Conservation (phyloP, 768 basidiomycete species). For the Psilocybe tampanensis region DNA sequence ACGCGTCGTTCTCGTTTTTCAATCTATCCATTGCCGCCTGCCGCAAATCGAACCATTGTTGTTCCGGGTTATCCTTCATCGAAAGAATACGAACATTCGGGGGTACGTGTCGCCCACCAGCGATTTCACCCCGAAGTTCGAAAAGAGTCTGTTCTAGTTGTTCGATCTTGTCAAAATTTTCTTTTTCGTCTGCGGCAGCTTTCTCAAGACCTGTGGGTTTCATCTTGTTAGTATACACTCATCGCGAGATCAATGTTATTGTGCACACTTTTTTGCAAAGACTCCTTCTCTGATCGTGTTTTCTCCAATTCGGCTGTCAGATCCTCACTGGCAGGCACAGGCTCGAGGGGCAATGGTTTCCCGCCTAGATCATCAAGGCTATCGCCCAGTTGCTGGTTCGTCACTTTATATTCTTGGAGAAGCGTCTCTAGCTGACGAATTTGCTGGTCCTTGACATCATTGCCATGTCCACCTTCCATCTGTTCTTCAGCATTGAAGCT, state of each 20-base stretch:
- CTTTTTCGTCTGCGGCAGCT: slow-evolving; percentile 33
- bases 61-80: slow-evolving; percentile 80
- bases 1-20: slow-evolving; percentile 80
- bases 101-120: slow-evolving; percentile 73
- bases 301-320: slow-evolving; percentile 38
- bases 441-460: slow-evolving; percentile 41
- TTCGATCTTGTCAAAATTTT: slow-evolving; percentile 59
- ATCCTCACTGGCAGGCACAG: slow-evolving; percentile 31
- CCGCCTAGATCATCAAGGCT: slow-evolving; percentile 50
- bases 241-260: background rate
- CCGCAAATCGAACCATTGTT: slow-evolving; percentile 77
- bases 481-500: slow-evolving; percentile 66
- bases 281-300: slow-evolving; percentile 26
- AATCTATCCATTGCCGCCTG: slow-evolving; percentile 76
- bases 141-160: slow-evolving; percentile 78
- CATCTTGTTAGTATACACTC: background rate
- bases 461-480: slow-evolving; percentile 31
- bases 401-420: slow-evolving; percentile 54
- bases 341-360: slow-evolving; percentile 27
- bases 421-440: slow-evolving; percentile 58
- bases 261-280: slow-evolving; percentile 42
- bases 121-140: slow-evolving; percentile 77
- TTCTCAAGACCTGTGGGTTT: slow-evolving; percentile 44
- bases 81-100: slow-evolving; percentile 70
- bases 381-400: slow-evolving; percentile 45